Conservation (phyloP, 139 green algal species). For the Penium margaritaceum region DNA sequence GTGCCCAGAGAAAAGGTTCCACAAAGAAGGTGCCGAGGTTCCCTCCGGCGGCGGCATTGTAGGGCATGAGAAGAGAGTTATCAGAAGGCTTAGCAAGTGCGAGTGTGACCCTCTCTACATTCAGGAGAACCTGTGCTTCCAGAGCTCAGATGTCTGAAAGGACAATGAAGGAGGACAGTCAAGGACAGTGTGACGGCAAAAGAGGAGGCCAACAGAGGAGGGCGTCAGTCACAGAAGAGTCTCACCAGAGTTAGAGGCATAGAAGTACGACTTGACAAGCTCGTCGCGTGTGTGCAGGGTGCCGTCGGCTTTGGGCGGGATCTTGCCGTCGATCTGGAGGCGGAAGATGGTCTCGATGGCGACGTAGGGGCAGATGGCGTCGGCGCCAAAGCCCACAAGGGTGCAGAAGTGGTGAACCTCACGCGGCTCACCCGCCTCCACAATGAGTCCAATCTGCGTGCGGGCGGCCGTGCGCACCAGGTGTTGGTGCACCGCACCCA, state of each 20-base stretch:
- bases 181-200: too few species aligned
- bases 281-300: slow-evolving; percentile 47
- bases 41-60: too few species aligned
- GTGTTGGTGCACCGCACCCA: slow-evolving; percentile 80
- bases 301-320: slow-evolving; percentile 33
- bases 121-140: too few species aligned
- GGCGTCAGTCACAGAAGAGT: too few species aligned
- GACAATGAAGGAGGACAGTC: too few species aligned
- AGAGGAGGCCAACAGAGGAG: too few species aligned
- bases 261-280: slow-evolving; percentile 71
- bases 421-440: slow-evolving; percentile 72
- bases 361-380: slow-evolving; percentile 89
- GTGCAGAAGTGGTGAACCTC: slow-evolving; percentile 89
- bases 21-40: too few species aligned
- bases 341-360: slow-evolving; percentile 66
- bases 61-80: too few species aligned
- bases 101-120: too few species aligned
- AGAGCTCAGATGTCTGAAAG: too few species aligned
- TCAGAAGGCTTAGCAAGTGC: too few species aligned
- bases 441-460: slow-evolving; percentile 64
- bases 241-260: slow-evolving; percentile 61
- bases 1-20: too few species aligned
- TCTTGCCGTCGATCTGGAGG: slow-evolving; percentile 42
- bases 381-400: slow-evolving; percentile 81
- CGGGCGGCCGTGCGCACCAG: slow-evolving; percentile 65